Percentiles rank a stretch among this genome's conserved stretches.
phyloP scores from a whole-genome alignment of 2,329 filamentous ascomycete genomes.

The Aotearoamyces nothofagi region DNA sequence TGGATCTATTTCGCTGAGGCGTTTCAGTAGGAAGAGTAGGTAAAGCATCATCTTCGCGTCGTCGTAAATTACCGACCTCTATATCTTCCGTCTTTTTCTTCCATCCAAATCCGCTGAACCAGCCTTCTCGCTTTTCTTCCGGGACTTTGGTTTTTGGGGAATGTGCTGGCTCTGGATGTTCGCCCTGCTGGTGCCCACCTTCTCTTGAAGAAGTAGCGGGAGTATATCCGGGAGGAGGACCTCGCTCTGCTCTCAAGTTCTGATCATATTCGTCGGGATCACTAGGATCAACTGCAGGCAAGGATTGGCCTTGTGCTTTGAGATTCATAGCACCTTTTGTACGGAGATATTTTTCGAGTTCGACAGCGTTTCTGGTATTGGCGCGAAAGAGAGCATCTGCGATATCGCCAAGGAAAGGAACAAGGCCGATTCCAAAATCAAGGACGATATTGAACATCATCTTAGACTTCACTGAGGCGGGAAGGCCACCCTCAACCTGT shows the following conservation, averaged over 20 bases:
- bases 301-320: constrained; percentile 27
- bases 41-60: not conserved
- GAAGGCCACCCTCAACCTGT: constrained; percentile 64
- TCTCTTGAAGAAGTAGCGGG: constrained; percentile 7
- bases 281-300: constrained; percentile 34
- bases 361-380: constrained; percentile 58
- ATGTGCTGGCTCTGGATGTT: too few relatives aligned
- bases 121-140: too few relatives aligned
- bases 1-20: constrained; percentile 6
- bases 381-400: constrained; percentile 56
- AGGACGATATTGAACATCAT: constrained; percentile 73
- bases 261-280: constrained; percentile 36
- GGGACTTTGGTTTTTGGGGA: too few relatives aligned
- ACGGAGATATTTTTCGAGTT: constrained; percentile 53
- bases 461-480: constrained; percentile 37
- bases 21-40: constrained; percentile 1
- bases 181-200: too few relatives aligned
- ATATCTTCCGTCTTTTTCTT: constrained; percentile 17
- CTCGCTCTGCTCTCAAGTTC: constrained; percentile 3
- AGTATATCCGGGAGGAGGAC: constrained; percentile 16
- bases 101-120: constrained; percentile 19
- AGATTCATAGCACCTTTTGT: constrained; percentile 47
- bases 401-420: constrained; percentile 65
- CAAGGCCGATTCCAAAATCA: constrained; percentile 59
- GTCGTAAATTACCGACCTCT: constrained; percentile 7